Conservation (phyloP, 1,284 basidiomycete species). For the Cystobasidium slooffiae region DNA sequence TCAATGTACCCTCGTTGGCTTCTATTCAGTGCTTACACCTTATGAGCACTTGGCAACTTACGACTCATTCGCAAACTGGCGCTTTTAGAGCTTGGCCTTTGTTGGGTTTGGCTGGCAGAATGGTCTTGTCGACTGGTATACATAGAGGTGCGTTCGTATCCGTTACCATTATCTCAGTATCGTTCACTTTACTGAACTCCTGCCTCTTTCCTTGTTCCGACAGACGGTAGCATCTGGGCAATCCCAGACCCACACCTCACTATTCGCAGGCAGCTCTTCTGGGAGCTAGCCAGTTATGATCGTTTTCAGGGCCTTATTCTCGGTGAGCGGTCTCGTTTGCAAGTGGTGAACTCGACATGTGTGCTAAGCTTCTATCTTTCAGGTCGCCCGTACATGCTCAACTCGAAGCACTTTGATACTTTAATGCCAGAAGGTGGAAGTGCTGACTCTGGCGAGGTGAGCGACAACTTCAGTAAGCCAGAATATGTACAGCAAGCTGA, state of each 20-base stretch:
- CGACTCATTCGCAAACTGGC: constrained; percentile 51
- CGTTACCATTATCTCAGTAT: background rate
- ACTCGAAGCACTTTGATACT: constrained; percentile 48
- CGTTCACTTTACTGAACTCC: background rate
- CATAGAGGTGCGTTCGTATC: constrained; percentile 26
- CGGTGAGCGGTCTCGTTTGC: background rate
- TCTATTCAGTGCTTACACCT: constrained; percentile 53
- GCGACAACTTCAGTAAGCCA: background rate
- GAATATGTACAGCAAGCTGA: background rate
- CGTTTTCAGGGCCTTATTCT: constrained; percentile 46
- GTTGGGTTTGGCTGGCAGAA: constrained; percentile 49
- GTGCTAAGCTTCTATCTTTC: background rate
- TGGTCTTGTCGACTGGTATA: constrained; percentile 45
- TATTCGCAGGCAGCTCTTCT: constrained; percentile 50
- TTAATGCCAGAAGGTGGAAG: constrained; percentile 39
- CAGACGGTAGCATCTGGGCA: constrained; percentile 51
- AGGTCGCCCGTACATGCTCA: constrained; percentile 49
- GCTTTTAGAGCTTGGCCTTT: constrained; percentile 52
- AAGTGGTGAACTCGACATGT: constrained; percentile 18
- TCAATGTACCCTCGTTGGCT: constrained; percentile 49
- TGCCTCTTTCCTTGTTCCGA: background rate
- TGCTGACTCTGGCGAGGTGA: constrained; percentile 31
- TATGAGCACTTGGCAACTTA: constrained; percentile 52
- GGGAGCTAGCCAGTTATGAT: constrained; percentile 51
- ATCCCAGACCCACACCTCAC: constrained; percentile 48